Conservation (phyloP, 2,329 filamentous ascomycete genomes). For the Calonectria hongkongensis region DNA sequence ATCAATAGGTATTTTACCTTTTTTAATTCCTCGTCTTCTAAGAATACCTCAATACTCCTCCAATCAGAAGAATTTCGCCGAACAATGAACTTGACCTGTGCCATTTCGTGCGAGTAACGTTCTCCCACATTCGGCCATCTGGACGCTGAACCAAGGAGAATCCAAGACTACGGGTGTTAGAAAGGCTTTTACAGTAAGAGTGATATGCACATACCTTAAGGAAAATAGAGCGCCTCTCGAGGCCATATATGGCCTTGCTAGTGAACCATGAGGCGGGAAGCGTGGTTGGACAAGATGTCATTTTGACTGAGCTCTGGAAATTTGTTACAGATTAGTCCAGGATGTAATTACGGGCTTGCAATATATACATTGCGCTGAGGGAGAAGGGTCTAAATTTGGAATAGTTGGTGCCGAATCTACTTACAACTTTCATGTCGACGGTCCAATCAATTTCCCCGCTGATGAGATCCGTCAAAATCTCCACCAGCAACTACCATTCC, state of each 20-base stretch:
- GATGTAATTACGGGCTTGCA: too few relatives aligned
- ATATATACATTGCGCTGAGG: not conserved
- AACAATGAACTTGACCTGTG: slow-evolving; percentile 41
- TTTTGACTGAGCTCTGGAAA: not conserved
- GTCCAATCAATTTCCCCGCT: slow-evolving; percentile 12
- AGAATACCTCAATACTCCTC: slow-evolving; percentile 35
- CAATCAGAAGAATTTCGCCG: slow-evolving; percentile 27
- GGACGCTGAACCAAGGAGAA: slow-evolving; percentile 39
- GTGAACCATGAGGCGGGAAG: slow-evolving; percentile 49
- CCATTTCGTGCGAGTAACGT: slow-evolving; percentile 38
- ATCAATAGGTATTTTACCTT: not conserved
- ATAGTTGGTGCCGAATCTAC: not conserved
- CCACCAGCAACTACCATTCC: slow-evolving; percentile 12
- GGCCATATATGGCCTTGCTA: slow-evolving; percentile 39
- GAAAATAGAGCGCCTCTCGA: slow-evolving; percentile 43
- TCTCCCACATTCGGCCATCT: slow-evolving; percentile 40
- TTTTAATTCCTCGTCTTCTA: not conserved
- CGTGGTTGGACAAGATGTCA: slow-evolving; percentile 37
- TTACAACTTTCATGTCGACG: not conserved
- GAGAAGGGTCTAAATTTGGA: not conserved
- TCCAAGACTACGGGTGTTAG: slow-evolving; percentile 39
- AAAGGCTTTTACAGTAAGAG: not conserved
- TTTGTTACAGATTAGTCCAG: not conserved
- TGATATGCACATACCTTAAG: slow-evolving; percentile 30
- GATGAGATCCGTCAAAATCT: not conserved